phyloP scores from a whole-genome alignment of 257 asterid species.

The Nicotiana benthamiana region DNA sequence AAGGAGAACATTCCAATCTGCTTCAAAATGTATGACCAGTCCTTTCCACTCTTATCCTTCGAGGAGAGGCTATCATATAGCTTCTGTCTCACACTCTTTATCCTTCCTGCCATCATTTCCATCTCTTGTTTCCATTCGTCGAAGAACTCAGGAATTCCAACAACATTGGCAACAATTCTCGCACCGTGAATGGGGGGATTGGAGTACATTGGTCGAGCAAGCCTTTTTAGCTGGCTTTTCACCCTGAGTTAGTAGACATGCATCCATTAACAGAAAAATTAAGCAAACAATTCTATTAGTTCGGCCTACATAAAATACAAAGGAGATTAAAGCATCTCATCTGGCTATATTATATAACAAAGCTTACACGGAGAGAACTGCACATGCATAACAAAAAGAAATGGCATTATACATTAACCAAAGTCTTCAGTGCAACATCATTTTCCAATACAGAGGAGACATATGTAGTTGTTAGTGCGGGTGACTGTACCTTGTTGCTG shows the following conservation, averaged over 20 bases:
- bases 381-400: too few species aligned
- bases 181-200: conserved; percentile 98
- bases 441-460: not conserved
- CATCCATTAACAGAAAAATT: not conserved
- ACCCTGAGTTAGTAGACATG: conserved; percentile 38
- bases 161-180: conserved; percentile 79
- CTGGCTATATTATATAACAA: too few species aligned
- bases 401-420: too few species aligned
- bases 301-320: not conserved
- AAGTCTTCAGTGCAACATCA: not conserved
- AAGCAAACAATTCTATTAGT: not conserved
- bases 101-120: conserved; percentile 96
- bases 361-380: too few species aligned
- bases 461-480: not conserved
- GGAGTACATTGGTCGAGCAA: conserved; percentile 97
- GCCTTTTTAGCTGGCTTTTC: conserved; percentile 85
- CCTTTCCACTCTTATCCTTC: conserved; percentile 78
- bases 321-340: too few species aligned
- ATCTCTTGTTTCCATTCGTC: conserved; percentile 89
- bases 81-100: conserved; percentile 72
- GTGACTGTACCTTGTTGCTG: conserved; percentile 57
- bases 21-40: conserved; percentile 83
- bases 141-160: conserved; percentile 70
- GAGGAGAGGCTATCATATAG: conserved; percentile 47
- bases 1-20: conserved; percentile 99